Evolutionary conservation across 2,329 filamentous ascomycete species (phyloP).

Genomic region (Trichoderma harzianum): DNA sequence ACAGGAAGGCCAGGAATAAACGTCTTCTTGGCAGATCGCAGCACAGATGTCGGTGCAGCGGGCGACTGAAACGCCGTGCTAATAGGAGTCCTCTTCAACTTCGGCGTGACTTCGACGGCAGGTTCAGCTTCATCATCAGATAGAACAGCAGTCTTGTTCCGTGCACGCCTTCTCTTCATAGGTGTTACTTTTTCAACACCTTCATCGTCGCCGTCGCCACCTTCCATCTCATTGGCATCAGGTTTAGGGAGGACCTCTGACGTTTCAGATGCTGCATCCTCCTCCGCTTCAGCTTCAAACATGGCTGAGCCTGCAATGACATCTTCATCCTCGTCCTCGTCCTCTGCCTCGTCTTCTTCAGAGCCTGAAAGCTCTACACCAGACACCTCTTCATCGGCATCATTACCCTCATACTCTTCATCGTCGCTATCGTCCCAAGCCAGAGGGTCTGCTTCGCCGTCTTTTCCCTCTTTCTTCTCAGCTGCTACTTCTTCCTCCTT

Average conservation of each 20-base stretch:
- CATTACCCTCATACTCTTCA: constrained; percentile 45
- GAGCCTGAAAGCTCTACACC: constrained; percentile 45
- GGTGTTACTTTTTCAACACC: constrained; percentile 40
- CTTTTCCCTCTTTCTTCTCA: constrained; percentile 61
- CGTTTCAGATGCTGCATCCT: constrained; percentile 37
- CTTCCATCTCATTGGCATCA: constrained; percentile 27
- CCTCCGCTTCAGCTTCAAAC: constrained; percentile 40
- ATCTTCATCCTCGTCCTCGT: constrained; percentile 33
- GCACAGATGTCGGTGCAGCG: constrained; percentile 57
- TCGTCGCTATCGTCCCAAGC: constrained; percentile 57
- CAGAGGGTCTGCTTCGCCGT: constrained; percentile 47
- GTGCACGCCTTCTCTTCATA: constrained; percentile 42
- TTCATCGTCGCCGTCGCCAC: constrained; percentile 31
- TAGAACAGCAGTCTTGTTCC: constrained; percentile 52
- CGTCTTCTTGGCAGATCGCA: constrained; percentile 65
- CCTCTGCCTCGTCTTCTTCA: constrained; percentile 38
- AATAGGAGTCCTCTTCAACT: constrained; percentile 44
- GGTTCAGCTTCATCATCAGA: constrained; percentile 56
- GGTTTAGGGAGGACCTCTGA: constrained; percentile 28
- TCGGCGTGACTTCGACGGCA: constrained; percentile 43
- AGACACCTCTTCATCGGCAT: constrained; percentile 38
- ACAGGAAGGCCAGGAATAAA: constrained; percentile 68
- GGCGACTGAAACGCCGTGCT: constrained; percentile 46
- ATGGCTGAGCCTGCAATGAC: constrained; percentile 23
- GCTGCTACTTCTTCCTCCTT: constrained; percentile 72